These are phyloP conservation scores for Phytophthora palmivora DNA, from an alignment of 352 stramenopile species.

Conservation along the genomic window DNA sequence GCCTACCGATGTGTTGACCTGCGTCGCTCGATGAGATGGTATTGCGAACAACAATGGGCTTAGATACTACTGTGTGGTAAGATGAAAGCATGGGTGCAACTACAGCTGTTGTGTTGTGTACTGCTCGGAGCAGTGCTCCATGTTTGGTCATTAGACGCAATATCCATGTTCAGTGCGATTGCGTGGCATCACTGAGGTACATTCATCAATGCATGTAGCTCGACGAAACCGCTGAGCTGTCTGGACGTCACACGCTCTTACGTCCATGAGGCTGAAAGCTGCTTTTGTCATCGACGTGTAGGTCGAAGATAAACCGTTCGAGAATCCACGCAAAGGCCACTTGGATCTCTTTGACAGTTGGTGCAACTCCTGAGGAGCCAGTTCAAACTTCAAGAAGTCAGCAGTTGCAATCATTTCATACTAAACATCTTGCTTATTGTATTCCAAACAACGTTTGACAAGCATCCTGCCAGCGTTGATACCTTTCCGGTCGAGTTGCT, in stretches of 20 bases:
- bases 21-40: conserved; percentile 1
- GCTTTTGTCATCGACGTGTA: conserved; percentile 1
- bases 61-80: too few species aligned
- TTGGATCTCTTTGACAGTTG: conserved; percentile 5
- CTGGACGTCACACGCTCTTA: conserved; percentile 2
- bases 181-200: too few species aligned
- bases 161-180: too few species aligned
- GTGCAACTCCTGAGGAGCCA: conserved; percentile 23
- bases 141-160: too few species aligned
- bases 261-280: neutral
- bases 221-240: conserved; percentile 9
- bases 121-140: too few species aligned
- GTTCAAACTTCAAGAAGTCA: conserved; percentile 30
- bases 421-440: conserved; percentile 1
- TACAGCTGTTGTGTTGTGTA: too few species aligned
- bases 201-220: neutral
- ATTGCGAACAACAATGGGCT: too few species aligned
- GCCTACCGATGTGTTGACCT: neutral
- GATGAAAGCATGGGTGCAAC: too few species aligned
- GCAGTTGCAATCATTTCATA: conserved; percentile 12
- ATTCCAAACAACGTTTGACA: too few species aligned
- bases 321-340: conserved; percentile 30
- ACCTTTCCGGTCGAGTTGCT: too few species aligned
- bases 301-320: conserved; percentile 22
- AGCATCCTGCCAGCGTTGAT: too few species aligned